These are phyloP conservation scores for Leucaena leucocephala DNA, from an alignment of 306 rosid genomes.

Conservation along the genomic window DNA sequence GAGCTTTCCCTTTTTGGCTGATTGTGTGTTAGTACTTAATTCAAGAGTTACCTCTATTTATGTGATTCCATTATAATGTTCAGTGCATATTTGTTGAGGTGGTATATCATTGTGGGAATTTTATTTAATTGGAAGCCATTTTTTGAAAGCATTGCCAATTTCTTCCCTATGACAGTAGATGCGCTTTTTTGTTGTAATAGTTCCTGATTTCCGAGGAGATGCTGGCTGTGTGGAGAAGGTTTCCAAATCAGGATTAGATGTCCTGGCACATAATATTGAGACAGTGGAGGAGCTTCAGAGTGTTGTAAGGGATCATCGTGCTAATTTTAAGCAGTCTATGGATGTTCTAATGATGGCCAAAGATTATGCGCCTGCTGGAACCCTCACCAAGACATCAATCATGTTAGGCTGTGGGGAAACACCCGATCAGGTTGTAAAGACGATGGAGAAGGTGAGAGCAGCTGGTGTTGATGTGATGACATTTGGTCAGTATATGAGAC, in stretches of 20 bases:
- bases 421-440: slow-evolving; percentile 88
- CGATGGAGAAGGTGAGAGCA: slow-evolving; percentile 99
- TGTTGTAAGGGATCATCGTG: slow-evolving; percentile 86
- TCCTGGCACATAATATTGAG: slow-evolving; percentile 96
- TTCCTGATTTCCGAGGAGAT: slow-evolving; percentile 97
- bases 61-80: not conserved
- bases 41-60: not conserved
- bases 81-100: not conserved
- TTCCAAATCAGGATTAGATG: slow-evolving; percentile 91
- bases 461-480: slow-evolving; percentile 99
- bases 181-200: slow-evolving; percentile 46
- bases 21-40: not conserved
- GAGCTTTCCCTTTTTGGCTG: not conserved
- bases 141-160: not conserved
- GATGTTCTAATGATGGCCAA: slow-evolving; percentile 95
- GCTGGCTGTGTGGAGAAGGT: slow-evolving; percentile 74
- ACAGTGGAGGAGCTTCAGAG: slow-evolving; percentile 98
- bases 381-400: slow-evolving; percentile 92
- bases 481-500: slow-evolving; percentile 98
- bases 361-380: slow-evolving; percentile 80
- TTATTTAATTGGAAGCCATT: not conserved
- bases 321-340: slow-evolving; percentile 87
- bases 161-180: slow-evolving; percentile 19
- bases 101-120: not conserved
- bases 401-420: slow-evolving; percentile 99